Conservation (phyloP, 2,329 filamentous ascomycete genomes). For the Penicillium expansum region DNA sequence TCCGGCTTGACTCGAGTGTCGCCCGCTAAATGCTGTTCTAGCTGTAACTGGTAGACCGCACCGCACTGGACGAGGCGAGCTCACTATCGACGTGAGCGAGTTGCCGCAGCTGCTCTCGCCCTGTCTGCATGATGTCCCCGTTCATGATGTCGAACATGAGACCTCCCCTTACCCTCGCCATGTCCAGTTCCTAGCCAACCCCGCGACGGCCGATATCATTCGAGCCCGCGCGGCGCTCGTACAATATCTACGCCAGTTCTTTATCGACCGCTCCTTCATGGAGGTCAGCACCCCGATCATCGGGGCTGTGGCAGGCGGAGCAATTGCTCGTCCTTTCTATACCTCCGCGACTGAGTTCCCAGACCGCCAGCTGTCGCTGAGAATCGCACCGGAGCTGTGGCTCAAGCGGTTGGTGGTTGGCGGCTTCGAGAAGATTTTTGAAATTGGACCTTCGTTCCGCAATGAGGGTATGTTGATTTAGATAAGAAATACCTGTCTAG, state of each 20-base stretch:
- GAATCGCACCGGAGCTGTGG: slow-evolving; percentile 93
- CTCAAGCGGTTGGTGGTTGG: slow-evolving; percentile 88
- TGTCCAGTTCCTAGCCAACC: slow-evolving; percentile 79
- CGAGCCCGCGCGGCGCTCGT: slow-evolving; percentile 72
- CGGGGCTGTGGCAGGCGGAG: slow-evolving; percentile 78
- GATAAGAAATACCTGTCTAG: neutral
- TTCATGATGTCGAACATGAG: slow-evolving; percentile 66
- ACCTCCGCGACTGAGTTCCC: slow-evolving; percentile 75
- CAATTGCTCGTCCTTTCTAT: slow-evolving; percentile 79
- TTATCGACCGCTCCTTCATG: slow-evolving; percentile 69
- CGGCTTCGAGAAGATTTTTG: slow-evolving; percentile 83
- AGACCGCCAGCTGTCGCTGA: slow-evolving; percentile 68
- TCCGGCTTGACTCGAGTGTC: slow-evolving; percentile 8
- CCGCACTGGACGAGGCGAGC: slow-evolving; percentile 68
- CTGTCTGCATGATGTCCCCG: slow-evolving; percentile 74
- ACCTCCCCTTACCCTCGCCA: slow-evolving; percentile 74
- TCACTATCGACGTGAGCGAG: slow-evolving; percentile 66
- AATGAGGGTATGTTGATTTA: slow-evolving; percentile 67
- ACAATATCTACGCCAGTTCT: slow-evolving; percentile 68
- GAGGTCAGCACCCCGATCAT: slow-evolving; percentile 92
- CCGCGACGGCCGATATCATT: slow-evolving; percentile 64
- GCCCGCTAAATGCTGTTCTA: slow-evolving; percentile 29
- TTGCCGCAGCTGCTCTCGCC: slow-evolving; percentile 74
- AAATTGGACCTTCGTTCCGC: slow-evolving; percentile 87
- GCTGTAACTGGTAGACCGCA: slow-evolving; percentile 69